These are phyloP conservation scores for Zymoseptoria pseudotritici DNA, from an alignment of 2,329 filamentous ascomycete genomes.

Conservation along the genomic window DNA sequence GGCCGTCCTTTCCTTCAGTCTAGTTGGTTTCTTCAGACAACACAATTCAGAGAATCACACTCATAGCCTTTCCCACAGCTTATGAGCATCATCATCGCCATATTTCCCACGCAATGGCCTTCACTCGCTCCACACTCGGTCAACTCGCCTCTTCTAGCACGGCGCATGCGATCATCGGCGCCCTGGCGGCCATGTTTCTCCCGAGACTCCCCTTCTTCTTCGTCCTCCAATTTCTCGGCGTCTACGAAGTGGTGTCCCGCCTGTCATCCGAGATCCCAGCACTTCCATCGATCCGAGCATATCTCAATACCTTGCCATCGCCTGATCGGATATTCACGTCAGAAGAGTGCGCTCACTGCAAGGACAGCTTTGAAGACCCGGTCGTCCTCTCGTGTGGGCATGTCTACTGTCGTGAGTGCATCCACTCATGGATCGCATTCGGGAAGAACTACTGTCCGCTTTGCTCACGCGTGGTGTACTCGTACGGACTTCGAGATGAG, in stretches of 20 bases:
- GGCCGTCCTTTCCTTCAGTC: no score
- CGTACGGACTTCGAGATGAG: neutral
- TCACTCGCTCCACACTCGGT: neutral
- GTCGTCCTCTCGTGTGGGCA: neutral
- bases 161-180: neutral
- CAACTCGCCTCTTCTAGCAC: neutral
- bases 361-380: neutral
- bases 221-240: neutral
- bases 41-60: no score
- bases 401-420: neutral
- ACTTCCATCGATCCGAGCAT: neutral
- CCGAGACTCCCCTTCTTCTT: neutral
- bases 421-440: neutral
- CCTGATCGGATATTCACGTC: neutral
- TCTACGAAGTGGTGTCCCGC: neutral
- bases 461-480: neutral
- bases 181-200: neutral
- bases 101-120: neutral
- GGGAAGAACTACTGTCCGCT: neutral
- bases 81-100: no score
- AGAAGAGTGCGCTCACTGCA: neutral
- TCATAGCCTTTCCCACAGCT: no score
- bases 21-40: no score
- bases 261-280: neutral
- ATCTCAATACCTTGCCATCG: neutral